Evolutionary conservation across 441 rosid species (phyloP).

Genomic region (Heliophila coronopifolia): DNA sequence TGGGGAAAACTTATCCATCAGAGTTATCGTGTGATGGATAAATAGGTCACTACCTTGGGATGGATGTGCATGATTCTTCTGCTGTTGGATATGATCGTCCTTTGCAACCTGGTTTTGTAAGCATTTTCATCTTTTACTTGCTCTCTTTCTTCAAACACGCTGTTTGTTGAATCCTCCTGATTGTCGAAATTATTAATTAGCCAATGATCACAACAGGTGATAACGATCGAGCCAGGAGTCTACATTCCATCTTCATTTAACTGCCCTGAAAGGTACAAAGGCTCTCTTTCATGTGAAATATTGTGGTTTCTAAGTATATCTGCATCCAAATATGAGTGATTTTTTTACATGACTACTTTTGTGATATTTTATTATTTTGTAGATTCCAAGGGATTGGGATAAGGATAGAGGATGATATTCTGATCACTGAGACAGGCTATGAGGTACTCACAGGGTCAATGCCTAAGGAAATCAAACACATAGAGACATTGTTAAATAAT

Average conservation of each 20-base stretch:
- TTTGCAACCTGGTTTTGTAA: conserved; percentile 86
- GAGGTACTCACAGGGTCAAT: conserved; percentile 96
- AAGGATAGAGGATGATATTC: conserved; percentile 94
- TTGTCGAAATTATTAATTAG: neutral
- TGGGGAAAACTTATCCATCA: neutral
- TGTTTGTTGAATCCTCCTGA: neutral
- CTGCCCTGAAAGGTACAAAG: conserved; percentile 58
- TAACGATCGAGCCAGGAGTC: conserved; percentile 94
- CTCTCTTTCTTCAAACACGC: neutral
- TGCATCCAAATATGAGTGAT: neutral
- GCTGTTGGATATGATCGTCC: conserved; percentile 59
- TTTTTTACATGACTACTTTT: no score
- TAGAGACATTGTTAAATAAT: conserved; percentile 61
- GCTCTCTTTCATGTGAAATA: neutral
- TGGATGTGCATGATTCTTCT: conserved; percentile 97
- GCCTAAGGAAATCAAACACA: conserved; percentile 86
- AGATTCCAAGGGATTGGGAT: conserved; percentile 82
- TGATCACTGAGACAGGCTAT: conserved; percentile 79
- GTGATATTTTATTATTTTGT: no score
- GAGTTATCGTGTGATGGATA: conserved; percentile 15
- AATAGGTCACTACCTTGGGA: conserved; percentile 95
- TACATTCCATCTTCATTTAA: conserved; percentile 59
- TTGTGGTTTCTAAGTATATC: neutral
- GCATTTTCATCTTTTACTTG: conserved; percentile 17
- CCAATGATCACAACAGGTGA: conserved; percentile 44